Conservation (phyloP, 768 basidiomycete genomes). For the Coprinopsis sp. region DNA sequence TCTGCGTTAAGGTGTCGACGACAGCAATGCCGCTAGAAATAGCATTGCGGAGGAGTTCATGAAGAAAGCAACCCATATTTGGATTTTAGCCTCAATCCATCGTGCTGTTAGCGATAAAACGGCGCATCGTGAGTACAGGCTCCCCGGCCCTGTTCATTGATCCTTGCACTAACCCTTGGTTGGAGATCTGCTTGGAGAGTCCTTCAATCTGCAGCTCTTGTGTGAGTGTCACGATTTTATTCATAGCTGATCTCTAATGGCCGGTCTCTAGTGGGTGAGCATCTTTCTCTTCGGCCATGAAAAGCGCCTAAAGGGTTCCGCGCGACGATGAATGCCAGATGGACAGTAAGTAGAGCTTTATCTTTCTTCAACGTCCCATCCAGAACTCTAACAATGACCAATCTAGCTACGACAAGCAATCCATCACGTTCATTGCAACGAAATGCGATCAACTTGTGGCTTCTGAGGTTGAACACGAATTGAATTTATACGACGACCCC, state of each 20-base stretch:
- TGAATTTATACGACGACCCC: constrained; percentile 48
- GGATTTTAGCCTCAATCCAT: constrained; percentile 60
- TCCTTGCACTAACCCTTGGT: no score
- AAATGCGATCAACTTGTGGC: constrained; percentile 62
- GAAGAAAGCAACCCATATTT: constrained; percentile 59
- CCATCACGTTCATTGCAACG: constrained; percentile 60
- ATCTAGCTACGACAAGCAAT: constrained; percentile 47
- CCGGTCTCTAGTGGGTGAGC: constrained; percentile 38
- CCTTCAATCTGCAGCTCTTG: constrained; percentile 57
- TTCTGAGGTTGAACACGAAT: constrained; percentile 47
- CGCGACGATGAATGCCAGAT: constrained; percentile 27
- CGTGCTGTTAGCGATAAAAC: constrained; percentile 62
- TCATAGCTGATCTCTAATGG: neutral
- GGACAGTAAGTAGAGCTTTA: constrained; percentile 48
- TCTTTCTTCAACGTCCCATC: neutral
- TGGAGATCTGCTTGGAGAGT: constrained; percentile 60
- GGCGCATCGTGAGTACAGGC: constrained; percentile 39
- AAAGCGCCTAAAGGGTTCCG: neutral
- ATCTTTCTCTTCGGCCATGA: neutral
- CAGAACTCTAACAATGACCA: neutral
- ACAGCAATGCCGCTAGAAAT: constrained; percentile 60
- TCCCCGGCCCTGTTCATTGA: neutral
- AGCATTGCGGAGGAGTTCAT: constrained; percentile 61
- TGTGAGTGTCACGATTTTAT: constrained; percentile 33
- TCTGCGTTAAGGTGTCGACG: constrained; percentile 42